These are phyloP conservation scores for Escallonia rubra DNA, from an alignment of 129 eudicot genomes.

Conservation along the genomic window DNA sequence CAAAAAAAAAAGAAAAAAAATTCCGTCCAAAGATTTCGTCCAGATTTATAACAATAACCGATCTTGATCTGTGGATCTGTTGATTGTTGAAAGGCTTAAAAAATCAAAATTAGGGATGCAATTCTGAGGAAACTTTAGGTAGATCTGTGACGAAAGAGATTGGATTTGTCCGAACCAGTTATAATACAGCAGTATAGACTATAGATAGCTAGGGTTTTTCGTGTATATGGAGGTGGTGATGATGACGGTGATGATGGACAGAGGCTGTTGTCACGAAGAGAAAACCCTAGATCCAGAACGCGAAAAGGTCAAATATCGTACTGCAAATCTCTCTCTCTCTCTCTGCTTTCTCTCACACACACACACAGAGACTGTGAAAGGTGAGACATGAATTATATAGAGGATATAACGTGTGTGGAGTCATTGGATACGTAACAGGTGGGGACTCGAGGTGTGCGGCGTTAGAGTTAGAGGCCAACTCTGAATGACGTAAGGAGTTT, in stretches of 20 bases:
- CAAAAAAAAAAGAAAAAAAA: background rate
- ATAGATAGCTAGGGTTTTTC: background rate
- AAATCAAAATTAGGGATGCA: constrained; percentile 15
- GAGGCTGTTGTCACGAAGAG: constrained; percentile 8
- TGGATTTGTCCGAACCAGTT: constrained; percentile 13
- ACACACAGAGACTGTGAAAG: background rate
- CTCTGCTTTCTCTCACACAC: background rate
- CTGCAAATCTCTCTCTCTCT: constrained; percentile 2
- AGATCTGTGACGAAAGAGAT: constrained; percentile 37
- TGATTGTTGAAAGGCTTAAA: background rate
- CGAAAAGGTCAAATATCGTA: constrained; percentile 10
- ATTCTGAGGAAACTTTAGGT: constrained; percentile 17
- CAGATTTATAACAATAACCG: constrained; percentile 21
- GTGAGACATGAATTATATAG: too few species aligned
- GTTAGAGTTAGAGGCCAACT: too few species aligned
- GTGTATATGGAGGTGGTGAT: background rate
- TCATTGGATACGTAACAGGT: too few species aligned
- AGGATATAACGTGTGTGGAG: too few species aligned
- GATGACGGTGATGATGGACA: background rate
- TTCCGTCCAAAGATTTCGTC: too few species aligned
- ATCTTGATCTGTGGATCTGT: constrained; percentile 20
- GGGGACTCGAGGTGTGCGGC: too few species aligned
- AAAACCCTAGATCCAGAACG: constrained; percentile 40
- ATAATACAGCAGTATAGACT: background rate
- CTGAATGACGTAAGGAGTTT: too few species aligned